Percentiles rank a stretch among this genome's conserved stretches.
Conservation (phyloP, 306 rosid species). For the Dalbergia cochinchinensis region DNA sequence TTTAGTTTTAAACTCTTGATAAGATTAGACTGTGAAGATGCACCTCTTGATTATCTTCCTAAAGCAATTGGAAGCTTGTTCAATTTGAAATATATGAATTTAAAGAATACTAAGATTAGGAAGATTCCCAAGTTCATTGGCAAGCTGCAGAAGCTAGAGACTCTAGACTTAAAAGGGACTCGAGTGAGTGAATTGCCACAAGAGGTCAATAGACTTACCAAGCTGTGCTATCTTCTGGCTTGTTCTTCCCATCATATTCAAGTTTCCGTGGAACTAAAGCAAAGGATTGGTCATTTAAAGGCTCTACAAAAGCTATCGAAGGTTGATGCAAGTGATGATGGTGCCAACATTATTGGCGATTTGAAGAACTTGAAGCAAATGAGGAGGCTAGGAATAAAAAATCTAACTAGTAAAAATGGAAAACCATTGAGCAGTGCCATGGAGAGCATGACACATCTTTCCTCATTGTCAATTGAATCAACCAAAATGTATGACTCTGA, state of each 20-base stretch:
- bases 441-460: background rate
- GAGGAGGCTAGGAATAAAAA: background rate
- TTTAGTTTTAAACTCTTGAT: conserved; percentile 29
- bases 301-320: background rate
- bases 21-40: conserved; percentile 29
- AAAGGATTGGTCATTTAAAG: conserved; percentile 19
- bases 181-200: background rate
- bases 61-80: background rate
- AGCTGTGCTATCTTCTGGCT: conserved; percentile 1
- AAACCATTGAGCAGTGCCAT: background rate
- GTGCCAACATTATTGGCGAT: background rate
- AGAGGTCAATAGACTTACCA: conserved; percentile 7
- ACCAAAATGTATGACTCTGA: background rate
- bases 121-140: conserved; percentile 19
- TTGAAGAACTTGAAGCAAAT: conserved; percentile 2
- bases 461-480: background rate
- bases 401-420: background rate
- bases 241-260: background rate
- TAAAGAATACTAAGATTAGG: background rate
- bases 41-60: conserved; percentile 1
- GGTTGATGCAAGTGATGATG: background rate
- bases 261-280: background rate
- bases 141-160: background rate
- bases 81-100: background rate
- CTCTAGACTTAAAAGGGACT: background rate